Conservation (phyloP, 805 yeast genomes). For the Barnettozyma salicaria region DNA sequence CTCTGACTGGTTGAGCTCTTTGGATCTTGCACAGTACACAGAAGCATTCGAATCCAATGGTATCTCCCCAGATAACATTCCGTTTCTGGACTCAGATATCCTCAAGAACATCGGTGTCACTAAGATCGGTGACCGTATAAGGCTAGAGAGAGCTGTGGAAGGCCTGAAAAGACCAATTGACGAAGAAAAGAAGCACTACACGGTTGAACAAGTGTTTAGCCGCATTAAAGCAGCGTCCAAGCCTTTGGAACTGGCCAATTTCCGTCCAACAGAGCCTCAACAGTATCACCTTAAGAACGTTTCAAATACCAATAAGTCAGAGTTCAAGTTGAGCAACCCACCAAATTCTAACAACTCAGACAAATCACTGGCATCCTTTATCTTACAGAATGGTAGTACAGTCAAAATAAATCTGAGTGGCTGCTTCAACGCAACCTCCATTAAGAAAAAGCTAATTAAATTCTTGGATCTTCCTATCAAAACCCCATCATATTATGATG, state of each 20-base stretch:
- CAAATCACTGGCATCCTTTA: slow-evolving; percentile 49
- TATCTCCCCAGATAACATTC: slow-evolving; percentile 23
- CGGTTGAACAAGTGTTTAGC: slow-evolving; percentile 16
- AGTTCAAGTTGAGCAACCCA: slow-evolving; percentile 12
- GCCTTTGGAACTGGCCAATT: slow-evolving; percentile 7
- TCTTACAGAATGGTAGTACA: slow-evolving; percentile 67
- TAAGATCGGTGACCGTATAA: slow-evolving; percentile 80
- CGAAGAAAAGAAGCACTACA: slow-evolving; percentile 3
- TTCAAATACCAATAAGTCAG: slow-evolving; percentile 14
- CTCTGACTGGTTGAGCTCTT: slow-evolving; percentile 3
- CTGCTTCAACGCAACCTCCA: slow-evolving; percentile 74
- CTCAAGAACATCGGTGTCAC: slow-evolving; percentile 65
- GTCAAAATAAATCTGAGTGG: slow-evolving; percentile 67
- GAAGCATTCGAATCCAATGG: slow-evolving; percentile 13
- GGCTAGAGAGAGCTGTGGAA: slow-evolving; percentile 54
- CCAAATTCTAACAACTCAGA: slow-evolving; percentile 7
- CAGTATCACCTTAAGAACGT: not conserved
- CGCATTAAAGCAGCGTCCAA: slow-evolving; percentile 8
- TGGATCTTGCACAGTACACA: slow-evolving; percentile 4
- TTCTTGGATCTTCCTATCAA: slow-evolving; percentile 43
- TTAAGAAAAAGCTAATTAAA: slow-evolving; percentile 62
- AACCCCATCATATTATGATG: slow-evolving; percentile 46
- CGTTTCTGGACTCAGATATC: slow-evolving; percentile 47
- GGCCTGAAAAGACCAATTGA: slow-evolving; percentile 28
- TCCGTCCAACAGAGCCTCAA: not conserved